Evolutionary conservation across 2,329 filamentous ascomycete genomes (phyloP), one percentile per base, ranked within the genome.

Genomic region (Graphiopsis chlorocephala): DNA sequence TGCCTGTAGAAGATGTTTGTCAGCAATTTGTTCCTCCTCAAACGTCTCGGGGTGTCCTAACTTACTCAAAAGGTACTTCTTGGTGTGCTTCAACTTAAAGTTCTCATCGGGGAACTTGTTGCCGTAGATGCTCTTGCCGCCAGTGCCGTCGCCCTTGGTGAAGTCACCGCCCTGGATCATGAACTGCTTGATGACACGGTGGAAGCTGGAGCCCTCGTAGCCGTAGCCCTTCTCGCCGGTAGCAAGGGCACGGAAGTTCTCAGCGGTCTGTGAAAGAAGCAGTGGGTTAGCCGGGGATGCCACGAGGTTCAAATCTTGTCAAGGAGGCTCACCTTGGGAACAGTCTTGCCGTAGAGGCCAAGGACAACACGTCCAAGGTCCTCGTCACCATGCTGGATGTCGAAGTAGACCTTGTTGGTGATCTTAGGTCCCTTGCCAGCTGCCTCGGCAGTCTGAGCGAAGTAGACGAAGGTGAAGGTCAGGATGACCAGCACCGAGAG

Each of bases 141-240:
- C 91, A 68, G 91, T 93, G 74, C 91, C 86, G 74, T 95, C 90
- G 65, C 88, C 88, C 71, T 87, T 89, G 79, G 91, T 94, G 81
- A 95, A 94, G 83, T 95, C 91, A 78, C 91, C 91, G 72, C 91
- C 91, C 83, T 94, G 91, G 78, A 95, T 93, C 92, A 95, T 95
- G 82, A 95, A 95, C 72, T 88, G 78, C 84, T 92, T 91, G 85
- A 95, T 95, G 77, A 95, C 90, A 78, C 92, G 91, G 85, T 96
- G 92, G 88, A 96, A 96, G 75, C 80, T 84, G 60, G 90, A 93
- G 68, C 87, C 90, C 80, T 92, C 83, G 77, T 93, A 96, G 69
- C 91, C 91, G 75, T 88, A 93, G 74, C 90, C 91, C 84, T 93
- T 91, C 85, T 94, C 90, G 76, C 91, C 91, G 69, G 91, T 94